Evolutionary conservation across 352 stramenopile species (phyloP), one percentile per base, ranked within the genome.

Genomic region (Elongisporangium prolatum): DNA sequence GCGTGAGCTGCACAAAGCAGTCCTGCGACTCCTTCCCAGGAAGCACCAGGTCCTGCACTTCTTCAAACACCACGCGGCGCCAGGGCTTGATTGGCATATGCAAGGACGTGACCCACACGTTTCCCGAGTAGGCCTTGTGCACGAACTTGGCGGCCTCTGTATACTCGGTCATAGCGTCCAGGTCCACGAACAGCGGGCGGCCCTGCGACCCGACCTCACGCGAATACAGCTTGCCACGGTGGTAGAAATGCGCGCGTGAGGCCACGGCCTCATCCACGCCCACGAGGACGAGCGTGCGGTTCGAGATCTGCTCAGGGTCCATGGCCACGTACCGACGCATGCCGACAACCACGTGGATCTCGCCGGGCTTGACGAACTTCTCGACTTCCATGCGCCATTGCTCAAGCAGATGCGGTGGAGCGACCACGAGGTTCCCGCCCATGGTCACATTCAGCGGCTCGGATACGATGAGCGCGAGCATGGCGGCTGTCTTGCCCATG

Each of bases 401-500:
- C 4, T 66, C 79, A 9, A 96, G 66, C 34, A 96, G 49, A 62
- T 96, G 86, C 20, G 81, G 87, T 24, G 86, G 86, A 38, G 84
- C 86, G 10, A 96, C 58, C 9, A 94, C 67, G 64, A 88, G 67
- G 50, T 92, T 92, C 10, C 71, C 83, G 1, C 77, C 74, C 2
- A 64, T 52, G 22, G 70, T 63, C 8, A 74, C 69, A 55, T 88
- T 78, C 21, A 74, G 66, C 0, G 76, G 78, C 58, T 89, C 83
- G 0, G 80, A 81, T 6, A 80, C 78, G 22, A 91, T 81, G 21
- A 91, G 63, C 25, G 86, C 79, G 11, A 95, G 66, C 69, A 91
- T 89, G 18, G 85, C 91, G 9, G 86, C 86, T 0, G 84, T 93
- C 64, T 95, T 95, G 44, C 85, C 85, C 72, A 88, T 95, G 24